A percentile compares a stretch with the other conserved stretches of the same genome.
Evolutionary conservation across 1,284 basidiomycete genomes (phyloP).

Genomic region (Tylopilus sp.): DNA sequence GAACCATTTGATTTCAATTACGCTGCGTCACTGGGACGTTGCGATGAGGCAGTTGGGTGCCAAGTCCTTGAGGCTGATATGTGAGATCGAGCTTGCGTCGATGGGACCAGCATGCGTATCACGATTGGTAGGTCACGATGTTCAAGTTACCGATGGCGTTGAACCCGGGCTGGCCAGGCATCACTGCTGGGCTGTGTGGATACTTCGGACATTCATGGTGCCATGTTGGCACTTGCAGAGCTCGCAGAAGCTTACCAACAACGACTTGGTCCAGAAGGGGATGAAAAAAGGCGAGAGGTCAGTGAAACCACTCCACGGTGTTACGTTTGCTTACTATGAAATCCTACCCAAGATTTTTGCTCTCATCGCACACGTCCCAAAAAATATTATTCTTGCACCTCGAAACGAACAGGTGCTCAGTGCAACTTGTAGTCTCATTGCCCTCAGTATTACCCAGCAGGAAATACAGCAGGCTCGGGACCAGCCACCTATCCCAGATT

Average conservation of each 20-base stretch:
- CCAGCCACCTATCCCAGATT: conserved; percentile 47
- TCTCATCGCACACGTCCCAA: conserved; percentile 51
- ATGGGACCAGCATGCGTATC: conserved; percentile 49
- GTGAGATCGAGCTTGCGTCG: conserved; percentile 53
- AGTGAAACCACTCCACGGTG: conserved; percentile 3
- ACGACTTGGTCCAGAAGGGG: conserved; percentile 27
- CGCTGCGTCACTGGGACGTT: conserved; percentile 87
- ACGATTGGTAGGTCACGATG: conserved; percentile 45
- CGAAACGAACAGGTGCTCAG: conserved; percentile 74
- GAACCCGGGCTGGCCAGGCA: conserved; percentile 40
- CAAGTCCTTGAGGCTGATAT: conserved; percentile 68
- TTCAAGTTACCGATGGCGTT: conserved; percentile 7
- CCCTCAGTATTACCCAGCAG: conserved; percentile 54
- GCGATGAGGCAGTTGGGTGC: conserved; percentile 81
- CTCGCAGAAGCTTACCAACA: conserved; percentile 55
- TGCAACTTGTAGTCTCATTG: conserved; percentile 73
- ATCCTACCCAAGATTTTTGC: conserved; percentile 49
- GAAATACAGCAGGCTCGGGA: conserved; percentile 45
- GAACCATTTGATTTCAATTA: conserved; percentile 72
- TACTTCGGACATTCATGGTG: conserved; percentile 74
- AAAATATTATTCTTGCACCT: conserved; percentile 57
- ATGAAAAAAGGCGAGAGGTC: conserved; percentile 40
- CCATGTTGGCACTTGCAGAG: conserved; percentile 70
- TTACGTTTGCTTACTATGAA: conserved; percentile 3
- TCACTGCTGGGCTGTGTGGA: conserved; percentile 64